Percentiles rank a stretch among this genome's conserved stretches.
Conservation (phyloP, 1,284 basidiomycete species). For the Rhodotorula sp. region DNA sequence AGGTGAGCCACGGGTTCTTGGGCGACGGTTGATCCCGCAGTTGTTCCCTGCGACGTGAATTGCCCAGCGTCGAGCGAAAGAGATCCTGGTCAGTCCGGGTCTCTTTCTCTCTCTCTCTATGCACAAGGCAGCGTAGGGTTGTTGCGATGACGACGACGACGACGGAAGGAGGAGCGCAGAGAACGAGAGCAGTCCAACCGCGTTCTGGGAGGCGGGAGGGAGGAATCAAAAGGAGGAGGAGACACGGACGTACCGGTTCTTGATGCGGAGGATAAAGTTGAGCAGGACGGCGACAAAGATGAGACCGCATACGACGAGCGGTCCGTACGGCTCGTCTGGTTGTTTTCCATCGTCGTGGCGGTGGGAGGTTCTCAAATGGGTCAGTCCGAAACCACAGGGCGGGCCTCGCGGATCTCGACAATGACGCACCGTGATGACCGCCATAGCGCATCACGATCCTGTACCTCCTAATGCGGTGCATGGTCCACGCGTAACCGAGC, state of each 20-base stretch:
- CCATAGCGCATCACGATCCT: constrained; percentile 87
- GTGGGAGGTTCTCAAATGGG: too few relatives aligned
- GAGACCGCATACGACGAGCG: constrained; percentile 70
- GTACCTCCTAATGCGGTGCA: constrained; percentile 85
- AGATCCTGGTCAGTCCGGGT: too few relatives aligned
- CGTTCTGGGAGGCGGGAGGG: too few relatives aligned
- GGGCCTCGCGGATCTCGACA: too few relatives aligned
- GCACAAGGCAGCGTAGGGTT: too few relatives aligned
- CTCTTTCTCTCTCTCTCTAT: too few relatives aligned
- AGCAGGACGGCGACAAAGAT: constrained; percentile 80
- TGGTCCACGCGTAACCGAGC: constrained; percentile 71
- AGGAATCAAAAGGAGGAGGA: background rate
- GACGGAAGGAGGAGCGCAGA: too few relatives aligned
- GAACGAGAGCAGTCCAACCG: too few relatives aligned
- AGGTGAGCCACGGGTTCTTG: constrained; percentile 37
- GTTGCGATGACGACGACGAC: too few relatives aligned
- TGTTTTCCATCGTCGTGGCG: background rate
- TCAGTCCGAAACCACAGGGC: too few relatives aligned
- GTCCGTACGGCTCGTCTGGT: constrained; percentile 77
- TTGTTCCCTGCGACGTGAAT: constrained; percentile 10
- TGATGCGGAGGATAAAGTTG: constrained; percentile 74
- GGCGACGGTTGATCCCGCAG: constrained; percentile 32
- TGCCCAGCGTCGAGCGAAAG: too few relatives aligned
- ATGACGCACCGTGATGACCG: constrained; percentile 77
- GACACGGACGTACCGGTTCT: constrained; percentile 14